These are phyloP conservation scores for Triticum turgidum DNA, from an alignment of 176 grass and related monocot species.

Conservation along the genomic window DNA sequence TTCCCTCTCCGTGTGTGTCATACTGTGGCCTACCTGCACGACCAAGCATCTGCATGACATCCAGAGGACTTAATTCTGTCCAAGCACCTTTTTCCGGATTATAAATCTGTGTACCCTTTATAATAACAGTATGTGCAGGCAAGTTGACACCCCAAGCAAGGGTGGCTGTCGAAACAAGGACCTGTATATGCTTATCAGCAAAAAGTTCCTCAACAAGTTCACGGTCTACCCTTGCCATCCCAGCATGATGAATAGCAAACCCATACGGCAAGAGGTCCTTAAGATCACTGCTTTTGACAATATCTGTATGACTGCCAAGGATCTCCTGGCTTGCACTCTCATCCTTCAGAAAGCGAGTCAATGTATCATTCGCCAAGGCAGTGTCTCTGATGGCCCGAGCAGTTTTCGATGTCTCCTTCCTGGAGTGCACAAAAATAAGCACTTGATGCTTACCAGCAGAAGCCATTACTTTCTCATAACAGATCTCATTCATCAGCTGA, in stretches of 20 bases:
- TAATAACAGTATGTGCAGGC: constrained; percentile 93
- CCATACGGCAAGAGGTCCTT: constrained; percentile 92
- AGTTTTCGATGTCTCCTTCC: constrained; percentile 93
- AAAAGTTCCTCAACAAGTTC: constrained; percentile 89
- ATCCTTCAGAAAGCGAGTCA: constrained; percentile 81
- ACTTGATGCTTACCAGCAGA: constrained; percentile 94
- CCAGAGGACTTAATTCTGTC: constrained; percentile 91
- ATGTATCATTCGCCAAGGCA: constrained; percentile 78
- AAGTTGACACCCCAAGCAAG: constrained; percentile 98
- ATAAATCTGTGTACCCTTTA: constrained; percentile 97
- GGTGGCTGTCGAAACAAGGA: constrained; percentile 88
- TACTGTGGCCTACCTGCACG: constrained; percentile 96
- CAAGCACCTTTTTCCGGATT: constrained; percentile 96
- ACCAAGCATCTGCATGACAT: constrained; percentile 99
- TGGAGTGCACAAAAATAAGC: constrained; percentile 98
- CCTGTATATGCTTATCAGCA: constrained; percentile 84
- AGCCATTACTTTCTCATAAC: constrained; percentile 90
- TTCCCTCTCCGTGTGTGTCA: constrained; percentile 91
- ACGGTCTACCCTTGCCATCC: constrained; percentile 81
- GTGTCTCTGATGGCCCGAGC: constrained; percentile 84
- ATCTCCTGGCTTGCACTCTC: constrained; percentile 94
- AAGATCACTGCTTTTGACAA: constrained; percentile 91
- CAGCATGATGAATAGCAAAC: constrained; percentile 98
- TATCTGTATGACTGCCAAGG: constrained; percentile 75
- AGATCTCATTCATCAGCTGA: constrained; percentile 97